A percentile compares a stretch with the other conserved stretches of the same genome.
Evolutionary conservation across 208 protist species (phyloP).

Genomic region (Herpetomonas tarakana): DNA sequence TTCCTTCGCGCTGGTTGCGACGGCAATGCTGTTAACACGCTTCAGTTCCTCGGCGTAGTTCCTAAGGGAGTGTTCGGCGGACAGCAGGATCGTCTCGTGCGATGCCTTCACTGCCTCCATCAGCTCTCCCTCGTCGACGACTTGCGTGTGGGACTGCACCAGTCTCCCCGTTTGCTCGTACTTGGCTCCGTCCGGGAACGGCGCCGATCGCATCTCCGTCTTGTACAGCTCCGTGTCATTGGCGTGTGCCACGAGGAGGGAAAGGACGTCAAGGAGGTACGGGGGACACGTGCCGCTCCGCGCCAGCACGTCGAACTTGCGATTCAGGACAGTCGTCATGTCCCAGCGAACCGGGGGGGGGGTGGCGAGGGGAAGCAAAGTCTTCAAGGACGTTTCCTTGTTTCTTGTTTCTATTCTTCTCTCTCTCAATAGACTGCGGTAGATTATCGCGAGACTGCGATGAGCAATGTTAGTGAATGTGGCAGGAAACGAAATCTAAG

Average conservation of each 20-base stretch:
- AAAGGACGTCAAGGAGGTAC: slow-evolving; percentile 69
- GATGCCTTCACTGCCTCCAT: slow-evolving; percentile 26
- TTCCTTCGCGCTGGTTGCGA: slow-evolving; percentile 56
- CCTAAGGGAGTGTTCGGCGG: slow-evolving; percentile 56
- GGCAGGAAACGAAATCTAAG: no score
- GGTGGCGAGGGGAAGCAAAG: no score
- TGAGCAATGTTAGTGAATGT: no score
- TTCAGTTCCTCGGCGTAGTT: slow-evolving; percentile 59
- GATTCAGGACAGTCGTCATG: slow-evolving; percentile 57
- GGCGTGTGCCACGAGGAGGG: slow-evolving; percentile 68
- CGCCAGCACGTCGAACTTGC: slow-evolving; percentile 61
- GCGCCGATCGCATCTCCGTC: slow-evolving; percentile 28
- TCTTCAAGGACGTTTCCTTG: background rate
- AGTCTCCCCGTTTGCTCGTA: no score
- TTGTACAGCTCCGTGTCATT: slow-evolving; percentile 82
- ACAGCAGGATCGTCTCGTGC: slow-evolving; percentile 40
- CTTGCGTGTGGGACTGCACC: slow-evolving; percentile 10
- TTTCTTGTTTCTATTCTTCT: no score
- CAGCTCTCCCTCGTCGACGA: slow-evolving; percentile 20
- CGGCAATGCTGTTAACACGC: slow-evolving; percentile 54
- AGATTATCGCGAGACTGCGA: no score
- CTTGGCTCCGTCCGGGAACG: background rate
- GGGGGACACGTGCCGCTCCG: slow-evolving; percentile 58
- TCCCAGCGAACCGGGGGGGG: background rate
- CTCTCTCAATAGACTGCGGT: no score